Conservation (phyloP, 2,329 filamentous ascomycete genomes). For the Exophiala mesophila region DNA sequence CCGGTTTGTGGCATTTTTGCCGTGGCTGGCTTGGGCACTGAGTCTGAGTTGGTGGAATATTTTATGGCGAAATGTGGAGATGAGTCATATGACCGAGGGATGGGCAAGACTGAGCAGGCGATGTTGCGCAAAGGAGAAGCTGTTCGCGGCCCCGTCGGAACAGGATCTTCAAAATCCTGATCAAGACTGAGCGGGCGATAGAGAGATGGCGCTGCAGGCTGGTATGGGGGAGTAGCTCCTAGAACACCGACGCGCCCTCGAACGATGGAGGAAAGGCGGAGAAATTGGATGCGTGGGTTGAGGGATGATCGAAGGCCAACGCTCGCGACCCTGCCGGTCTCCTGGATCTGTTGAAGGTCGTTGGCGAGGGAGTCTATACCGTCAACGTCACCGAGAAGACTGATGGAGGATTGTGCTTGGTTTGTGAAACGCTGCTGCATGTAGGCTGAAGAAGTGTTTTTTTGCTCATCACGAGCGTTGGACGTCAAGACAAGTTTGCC, state of each 20-base stretch:
- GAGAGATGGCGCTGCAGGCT: slow-evolving; percentile 22
- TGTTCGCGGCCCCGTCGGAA: background rate
- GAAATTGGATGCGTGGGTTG: slow-evolving; percentile 23
- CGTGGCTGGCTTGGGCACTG: slow-evolving; percentile 1
- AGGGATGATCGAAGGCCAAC: slow-evolving; percentile 11
- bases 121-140: slow-evolving; percentile 25
- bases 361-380: slow-evolving; percentile 13
- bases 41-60: background rate
- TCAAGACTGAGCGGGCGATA: slow-evolving; percentile 12
- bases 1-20: slow-evolving; percentile 32
- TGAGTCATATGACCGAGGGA: slow-evolving; percentile 15
- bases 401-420: slow-evolving; percentile 18
- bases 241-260: slow-evolving; percentile 14
- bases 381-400: slow-evolving; percentile 23
- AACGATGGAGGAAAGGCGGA: slow-evolving; percentile 20
- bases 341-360: slow-evolving; percentile 19
- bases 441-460: slow-evolving; percentile 19
- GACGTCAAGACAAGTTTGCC: slow-evolving; percentile 15
- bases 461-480: slow-evolving; percentile 10
- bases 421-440: slow-evolving; percentile 19
- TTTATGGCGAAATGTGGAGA: slow-evolving; percentile 6
- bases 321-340: slow-evolving; percentile 10
- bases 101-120: slow-evolving; percentile 16
- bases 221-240: slow-evolving; percentile 26
- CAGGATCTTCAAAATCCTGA: slow-evolving; percentile 4